Evolutionary conservation across 768 basidiomycete genomes (phyloP).

Genomic region (Mycena maculata): DNA sequence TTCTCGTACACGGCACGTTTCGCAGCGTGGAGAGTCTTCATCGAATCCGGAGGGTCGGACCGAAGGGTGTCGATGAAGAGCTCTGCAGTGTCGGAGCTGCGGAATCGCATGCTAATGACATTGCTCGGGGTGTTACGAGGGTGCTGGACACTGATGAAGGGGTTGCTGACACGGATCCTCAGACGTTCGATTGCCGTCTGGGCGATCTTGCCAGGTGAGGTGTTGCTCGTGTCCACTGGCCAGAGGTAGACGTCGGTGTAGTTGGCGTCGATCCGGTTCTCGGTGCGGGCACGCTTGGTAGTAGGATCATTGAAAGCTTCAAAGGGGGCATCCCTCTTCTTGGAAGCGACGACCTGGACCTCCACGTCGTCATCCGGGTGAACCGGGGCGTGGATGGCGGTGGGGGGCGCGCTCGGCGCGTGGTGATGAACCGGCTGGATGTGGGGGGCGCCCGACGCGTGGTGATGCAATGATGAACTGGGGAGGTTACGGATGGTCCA

Average conservation of each 20-base stretch:
- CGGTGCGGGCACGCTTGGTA: not conserved
- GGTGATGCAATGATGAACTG: not conserved
- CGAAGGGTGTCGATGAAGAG: conserved; percentile 6
- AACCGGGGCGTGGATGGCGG: too few species aligned
- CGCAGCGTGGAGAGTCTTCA: not conserved
- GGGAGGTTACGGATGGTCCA: not conserved
- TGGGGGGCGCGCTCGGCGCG: not conserved
- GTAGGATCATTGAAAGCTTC: not conserved
- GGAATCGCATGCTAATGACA: conserved; percentile 20
- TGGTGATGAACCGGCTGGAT: not conserved
- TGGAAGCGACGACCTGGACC: too few species aligned
- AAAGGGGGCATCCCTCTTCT: not conserved
- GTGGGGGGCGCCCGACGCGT: too few species aligned
- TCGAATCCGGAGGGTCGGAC: not conserved
- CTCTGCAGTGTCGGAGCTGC: not conserved
- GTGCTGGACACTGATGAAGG: not conserved
- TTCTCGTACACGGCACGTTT: not conserved
- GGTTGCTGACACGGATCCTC: not conserved
- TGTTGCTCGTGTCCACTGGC: not conserved
- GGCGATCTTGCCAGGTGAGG: not conserved
- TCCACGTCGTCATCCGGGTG: too few species aligned
- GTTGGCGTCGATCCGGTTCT: not conserved
- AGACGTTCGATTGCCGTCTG: not conserved
- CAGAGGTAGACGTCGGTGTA: conserved; percentile 10
- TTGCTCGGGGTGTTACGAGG: not conserved